Base-by-base conservation (phyloP, 2,329 filamentous ascomycete genomes). In the Claviceps maximensis region DNA sequence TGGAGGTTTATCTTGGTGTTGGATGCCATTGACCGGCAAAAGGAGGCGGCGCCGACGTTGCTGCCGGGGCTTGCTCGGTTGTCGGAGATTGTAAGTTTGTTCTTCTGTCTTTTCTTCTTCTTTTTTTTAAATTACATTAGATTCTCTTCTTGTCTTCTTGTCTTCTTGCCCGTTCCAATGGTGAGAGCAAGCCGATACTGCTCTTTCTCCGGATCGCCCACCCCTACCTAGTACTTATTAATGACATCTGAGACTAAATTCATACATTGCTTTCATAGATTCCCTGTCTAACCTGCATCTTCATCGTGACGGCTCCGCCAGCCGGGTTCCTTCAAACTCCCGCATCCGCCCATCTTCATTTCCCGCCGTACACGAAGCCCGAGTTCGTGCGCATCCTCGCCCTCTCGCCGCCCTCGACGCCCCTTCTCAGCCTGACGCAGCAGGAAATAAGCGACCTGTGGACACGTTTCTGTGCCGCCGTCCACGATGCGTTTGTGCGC, bases 401-500 rank as follows among this genome's bases (percentile, higher is more conserved):
- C n/a, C 71, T 75, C 7, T 71, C 68, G 2, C 72, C 73, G 2
- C 21, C 41, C 21, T 71, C 74, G 0, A 54, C 61, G 1, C 55
- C 70, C 12, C 74, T 72, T 59, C 70, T 65, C 61, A 82, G 73
- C 69, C 82, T 72, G 23, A 74, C 71, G 2, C 59, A 65, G 48
- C 68, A 72, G 48, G 78, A 81, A 55, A 84, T 84, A 10, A 65
- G 70, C 25, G 85, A 86, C 68, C 78, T 91, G 17, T 93, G 87
- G 86, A 73, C 80, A 15, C 83, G 89, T 46, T 97, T 95, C 71
- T 81, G 84, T 56, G 81, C 81, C 49, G 87, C 88, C 4, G 82
- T 95, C 15, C 93, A 94, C 75, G 93, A 98, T 64, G 83, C 90
- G 1, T 75, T 97, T 13, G 82, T 85, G 49, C 87, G 85, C 57